phyloP scores from a whole-genome alignment of 306 rosid species.

The Vachellia pachyceras region DNA sequence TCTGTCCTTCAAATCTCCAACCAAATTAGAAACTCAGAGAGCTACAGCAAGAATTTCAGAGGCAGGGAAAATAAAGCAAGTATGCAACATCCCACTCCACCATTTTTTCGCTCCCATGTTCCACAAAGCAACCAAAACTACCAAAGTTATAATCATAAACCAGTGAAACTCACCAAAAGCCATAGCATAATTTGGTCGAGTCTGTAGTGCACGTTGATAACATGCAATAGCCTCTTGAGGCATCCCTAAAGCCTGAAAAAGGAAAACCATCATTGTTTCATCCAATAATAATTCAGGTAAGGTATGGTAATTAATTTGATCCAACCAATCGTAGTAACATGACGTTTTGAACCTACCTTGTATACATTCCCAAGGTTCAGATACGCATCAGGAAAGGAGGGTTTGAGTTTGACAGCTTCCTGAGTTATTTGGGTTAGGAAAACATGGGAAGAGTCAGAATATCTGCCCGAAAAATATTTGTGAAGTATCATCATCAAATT shows the following conservation, averaged over 20 bases:
- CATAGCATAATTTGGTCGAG: slow-evolving; percentile 89
- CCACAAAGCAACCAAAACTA: slow-evolving; percentile 4
- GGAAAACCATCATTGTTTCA: slow-evolving; percentile 45
- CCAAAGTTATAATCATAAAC: not conserved
- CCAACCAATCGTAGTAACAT: slow-evolving; percentile 51
- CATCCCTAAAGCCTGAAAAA: slow-evolving; percentile 90
- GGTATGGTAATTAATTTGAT: slow-evolving; percentile 46
- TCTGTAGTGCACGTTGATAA: slow-evolving; percentile 92
- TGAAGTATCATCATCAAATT: slow-evolving; percentile 23
- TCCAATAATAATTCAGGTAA: slow-evolving; percentile 36
- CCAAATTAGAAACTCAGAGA: not conserved
- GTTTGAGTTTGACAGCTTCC: slow-evolving; percentile 99
- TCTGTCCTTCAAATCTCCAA: not conserved
- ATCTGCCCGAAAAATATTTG: slow-evolving; percentile 1
- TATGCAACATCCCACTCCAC: not conserved
- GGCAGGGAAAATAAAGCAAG: not conserved
- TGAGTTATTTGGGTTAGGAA: slow-evolving; percentile 37
- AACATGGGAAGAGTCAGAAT: slow-evolving; percentile 14
- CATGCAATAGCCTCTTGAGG: slow-evolving; percentile 95
- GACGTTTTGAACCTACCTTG: slow-evolving; percentile 75
- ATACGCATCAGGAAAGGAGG: slow-evolving; percentile 98
- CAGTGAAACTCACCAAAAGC: slow-evolving; percentile 74
- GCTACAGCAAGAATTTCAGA: not conserved
- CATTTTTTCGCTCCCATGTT: not conserved
- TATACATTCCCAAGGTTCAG: slow-evolving; percentile 97